Evolutionary conservation across 2,329 filamentous ascomycete species (phyloP).

Genomic region (Colletotrichum liaoningense): DNA sequence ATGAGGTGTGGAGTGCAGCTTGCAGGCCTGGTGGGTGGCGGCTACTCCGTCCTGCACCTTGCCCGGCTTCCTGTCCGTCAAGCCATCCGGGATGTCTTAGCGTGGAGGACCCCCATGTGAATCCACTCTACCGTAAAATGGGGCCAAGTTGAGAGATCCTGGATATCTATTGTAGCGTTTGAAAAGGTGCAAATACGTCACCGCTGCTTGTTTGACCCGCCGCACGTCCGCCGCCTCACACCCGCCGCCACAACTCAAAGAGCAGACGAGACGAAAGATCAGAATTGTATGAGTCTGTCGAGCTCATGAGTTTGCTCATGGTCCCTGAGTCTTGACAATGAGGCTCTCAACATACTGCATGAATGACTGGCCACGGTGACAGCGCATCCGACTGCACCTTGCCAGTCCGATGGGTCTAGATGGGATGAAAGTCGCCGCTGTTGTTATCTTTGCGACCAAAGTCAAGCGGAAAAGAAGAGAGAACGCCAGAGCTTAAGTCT

Average conservation of each 20-base stretch:
- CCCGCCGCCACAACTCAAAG: not conserved
- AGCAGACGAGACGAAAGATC: not conserved
- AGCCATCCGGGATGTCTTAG: slow-evolving; percentile 3
- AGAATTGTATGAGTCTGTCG: not conserved
- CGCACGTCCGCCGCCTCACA: not conserved
- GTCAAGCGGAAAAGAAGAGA: not conserved
- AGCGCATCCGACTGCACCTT: not conserved
- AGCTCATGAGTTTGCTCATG: not conserved
- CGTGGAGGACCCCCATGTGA: slow-evolving; percentile 4
- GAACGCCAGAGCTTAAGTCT: not conserved
- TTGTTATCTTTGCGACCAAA: not conserved
- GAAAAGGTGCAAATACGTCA: slow-evolving; percentile 20
- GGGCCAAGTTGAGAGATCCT: not conserved
- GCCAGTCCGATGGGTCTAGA: not conserved
- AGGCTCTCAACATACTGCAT: not conserved
- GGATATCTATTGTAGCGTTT: slow-evolving; percentile 11
- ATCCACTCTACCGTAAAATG: slow-evolving; percentile 27
- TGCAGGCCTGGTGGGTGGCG: slow-evolving; percentile 20
- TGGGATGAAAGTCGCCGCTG: slow-evolving; percentile 16
- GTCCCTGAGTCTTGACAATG: not conserved
- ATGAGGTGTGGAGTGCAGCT: slow-evolving; percentile 12
- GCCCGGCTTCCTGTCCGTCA: not conserved
- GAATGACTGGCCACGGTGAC: not conserved
- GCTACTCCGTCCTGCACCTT: slow-evolving; percentile 22
- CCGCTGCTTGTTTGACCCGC: not conserved